phyloP scores from a whole-genome alignment of 257 asterid species.

The Capsicum pubescens region DNA sequence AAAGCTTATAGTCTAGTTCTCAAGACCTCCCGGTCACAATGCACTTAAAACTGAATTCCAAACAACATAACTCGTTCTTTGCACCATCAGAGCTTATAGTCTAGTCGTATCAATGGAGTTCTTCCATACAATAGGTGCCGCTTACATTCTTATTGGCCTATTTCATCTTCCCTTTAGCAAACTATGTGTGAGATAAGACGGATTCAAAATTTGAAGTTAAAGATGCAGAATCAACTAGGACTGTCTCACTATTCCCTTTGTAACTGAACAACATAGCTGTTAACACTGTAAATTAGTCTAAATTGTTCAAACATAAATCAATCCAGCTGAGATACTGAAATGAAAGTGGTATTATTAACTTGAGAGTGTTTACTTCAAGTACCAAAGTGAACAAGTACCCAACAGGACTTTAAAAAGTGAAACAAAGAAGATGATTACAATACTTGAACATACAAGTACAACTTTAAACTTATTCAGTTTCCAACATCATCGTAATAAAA shows the following conservation, averaged over 20 bases:
- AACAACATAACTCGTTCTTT: too few relatives aligned
- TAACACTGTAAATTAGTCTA: too few relatives aligned
- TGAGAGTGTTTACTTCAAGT: background rate
- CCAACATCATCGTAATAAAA: background rate
- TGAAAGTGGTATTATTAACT: background rate
- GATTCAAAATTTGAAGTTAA: background rate
- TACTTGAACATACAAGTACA: background rate
- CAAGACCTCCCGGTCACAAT: too few relatives aligned
- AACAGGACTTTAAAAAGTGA: background rate
- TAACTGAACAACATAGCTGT: background rate
- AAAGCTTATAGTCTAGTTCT: too few relatives aligned
- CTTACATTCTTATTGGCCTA: background rate
- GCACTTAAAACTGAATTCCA: too few relatives aligned
- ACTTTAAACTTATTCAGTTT: constrained; percentile 12
- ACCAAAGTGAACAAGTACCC: background rate
- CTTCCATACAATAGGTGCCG: background rate
- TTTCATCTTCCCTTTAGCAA: background rate
- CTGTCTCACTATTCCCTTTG: background rate
- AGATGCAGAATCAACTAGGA: background rate
- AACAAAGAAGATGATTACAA: too few relatives aligned
- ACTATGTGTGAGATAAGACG: too few relatives aligned
- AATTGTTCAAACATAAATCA: background rate
- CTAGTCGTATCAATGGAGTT: too few relatives aligned
- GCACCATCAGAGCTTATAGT: too few relatives aligned
- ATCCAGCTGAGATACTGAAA: background rate